These are phyloP conservation scores for Pythium biforme DNA, from an alignment of 352 stramenopile species.

Conservation along the genomic window DNA sequence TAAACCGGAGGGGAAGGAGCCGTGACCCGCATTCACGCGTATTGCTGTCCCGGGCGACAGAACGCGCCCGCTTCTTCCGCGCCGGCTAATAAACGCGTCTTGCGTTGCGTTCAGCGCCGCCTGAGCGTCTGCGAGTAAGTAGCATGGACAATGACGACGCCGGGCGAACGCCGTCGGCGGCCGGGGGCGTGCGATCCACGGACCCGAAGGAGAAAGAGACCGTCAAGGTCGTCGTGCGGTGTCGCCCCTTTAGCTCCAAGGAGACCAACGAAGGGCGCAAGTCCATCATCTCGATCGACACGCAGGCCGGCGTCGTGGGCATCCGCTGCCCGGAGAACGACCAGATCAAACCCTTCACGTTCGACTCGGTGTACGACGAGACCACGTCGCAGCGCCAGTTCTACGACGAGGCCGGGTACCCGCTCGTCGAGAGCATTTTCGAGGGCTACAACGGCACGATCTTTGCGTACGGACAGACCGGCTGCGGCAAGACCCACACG, in stretches of 20 bases:
- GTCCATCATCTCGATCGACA: conserved; percentile 79
- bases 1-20: background rate
- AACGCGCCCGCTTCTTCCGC: too few relatives aligned
- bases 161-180: background rate
- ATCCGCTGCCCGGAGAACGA: conserved; percentile 77
- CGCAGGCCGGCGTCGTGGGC: conserved; percentile 57
- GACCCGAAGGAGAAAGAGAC: conserved; percentile 71
- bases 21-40: background rate
- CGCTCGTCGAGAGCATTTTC: conserved; percentile 89
- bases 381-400: conserved; percentile 81
- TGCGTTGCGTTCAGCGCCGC: too few relatives aligned
- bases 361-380: conserved; percentile 91
- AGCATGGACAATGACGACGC: conserved; percentile 12
- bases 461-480: conserved; percentile 85
- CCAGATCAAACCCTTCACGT: conserved; percentile 87
- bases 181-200: background rate
- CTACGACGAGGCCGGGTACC: conserved; percentile 85
- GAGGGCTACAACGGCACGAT: conserved; percentile 89
- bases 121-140: too few relatives aligned
- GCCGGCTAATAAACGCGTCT: too few relatives aligned
- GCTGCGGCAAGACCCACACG: conserved; percentile 82
- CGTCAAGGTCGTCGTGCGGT: conserved; percentile 89
- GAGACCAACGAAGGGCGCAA: conserved; percentile 81
- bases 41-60: too few relatives aligned
- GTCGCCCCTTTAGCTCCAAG: conserved; percentile 82